A percentile compares a stretch with the other conserved stretches of the same genome.
These are phyloP conservation scores for Phytophthora tubulina DNA, from an alignment of 352 stramenopile species.

Conservation along the genomic window DNA sequence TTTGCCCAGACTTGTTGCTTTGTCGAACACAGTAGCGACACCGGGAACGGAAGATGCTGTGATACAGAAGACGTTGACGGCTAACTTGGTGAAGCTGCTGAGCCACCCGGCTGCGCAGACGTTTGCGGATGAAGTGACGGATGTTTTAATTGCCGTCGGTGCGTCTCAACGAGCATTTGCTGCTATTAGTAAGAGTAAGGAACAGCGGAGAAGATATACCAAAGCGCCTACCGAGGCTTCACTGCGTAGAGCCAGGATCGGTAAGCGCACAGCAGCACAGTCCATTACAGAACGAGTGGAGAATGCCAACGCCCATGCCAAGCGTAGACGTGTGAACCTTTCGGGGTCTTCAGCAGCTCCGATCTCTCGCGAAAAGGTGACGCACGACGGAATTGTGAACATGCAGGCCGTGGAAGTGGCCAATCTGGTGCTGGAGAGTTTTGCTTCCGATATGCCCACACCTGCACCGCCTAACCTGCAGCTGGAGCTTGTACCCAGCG, in stretches of 20 bases:
- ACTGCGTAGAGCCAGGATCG: conserved; percentile 68
- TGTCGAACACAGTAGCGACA: conserved; percentile 42
- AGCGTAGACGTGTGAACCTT: conserved; percentile 51
- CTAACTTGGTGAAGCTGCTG: conserved; percentile 79
- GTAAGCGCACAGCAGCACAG: conserved; percentile 73
- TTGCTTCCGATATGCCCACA: conserved; percentile 64
- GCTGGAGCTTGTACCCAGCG: conserved; percentile 76
- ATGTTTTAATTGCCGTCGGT: conserved; percentile 73
- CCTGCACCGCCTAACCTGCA: conserved; percentile 60
- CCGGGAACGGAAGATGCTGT: conserved; percentile 43
- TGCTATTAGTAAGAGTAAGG: conserved; percentile 85
- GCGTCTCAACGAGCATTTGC: conserved; percentile 80
- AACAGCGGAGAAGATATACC: conserved; percentile 78
- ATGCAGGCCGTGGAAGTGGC: conserved; percentile 77
- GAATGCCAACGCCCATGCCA: conserved; percentile 64
- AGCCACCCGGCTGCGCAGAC: conserved; percentile 65
- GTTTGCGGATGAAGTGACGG: conserved; percentile 78
- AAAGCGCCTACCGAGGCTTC: conserved; percentile 75
- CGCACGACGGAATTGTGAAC: conserved; percentile 79
- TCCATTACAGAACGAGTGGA: conserved; percentile 69
- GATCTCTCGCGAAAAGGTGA: conserved; percentile 51
- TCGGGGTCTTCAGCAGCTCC: conserved; percentile 36
- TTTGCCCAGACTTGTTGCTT: conserved; percentile 56
- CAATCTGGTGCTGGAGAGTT: conserved; percentile 77
- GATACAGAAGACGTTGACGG: conserved; percentile 69